phyloP scores from a whole-genome alignment of 768 basidiomycete genomes.

The Trametes cingulata region DNA sequence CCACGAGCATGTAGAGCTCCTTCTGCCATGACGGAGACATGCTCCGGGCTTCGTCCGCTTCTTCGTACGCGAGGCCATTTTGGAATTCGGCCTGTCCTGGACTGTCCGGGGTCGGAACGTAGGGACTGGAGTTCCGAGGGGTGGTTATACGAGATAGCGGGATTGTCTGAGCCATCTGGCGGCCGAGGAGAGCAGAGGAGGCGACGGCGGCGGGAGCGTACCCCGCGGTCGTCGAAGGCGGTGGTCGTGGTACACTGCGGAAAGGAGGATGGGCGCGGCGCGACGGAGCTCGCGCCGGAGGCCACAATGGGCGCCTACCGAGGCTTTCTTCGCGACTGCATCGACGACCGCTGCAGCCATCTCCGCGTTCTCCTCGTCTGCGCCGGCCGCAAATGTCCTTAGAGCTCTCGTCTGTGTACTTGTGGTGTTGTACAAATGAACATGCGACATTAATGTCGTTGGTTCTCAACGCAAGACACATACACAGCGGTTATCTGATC shows the following conservation, averaged over 20 bases:
- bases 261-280: not conserved
- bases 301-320: not conserved
- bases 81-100: conserved; percentile 9
- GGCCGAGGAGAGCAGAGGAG: not conserved
- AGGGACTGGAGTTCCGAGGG: conserved; percentile 1
- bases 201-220: not conserved
- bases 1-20: conserved; percentile 68
- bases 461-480: not conserved
- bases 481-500: not conserved
- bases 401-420: not conserved
- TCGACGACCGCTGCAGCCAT: too few relatives aligned
- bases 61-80: conserved; percentile 19
- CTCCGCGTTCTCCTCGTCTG: too few relatives aligned
- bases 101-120: conserved; percentile 8
- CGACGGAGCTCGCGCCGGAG: not conserved
- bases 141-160: conserved; percentile 12
- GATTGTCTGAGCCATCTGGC: conserved; percentile 15
- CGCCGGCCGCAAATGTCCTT: too few relatives aligned
- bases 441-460: not conserved
- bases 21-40: conserved; percentile 58
- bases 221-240: conserved; percentile 4
- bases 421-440: not conserved
- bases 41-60: conserved; percentile 17
- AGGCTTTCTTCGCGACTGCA: not conserved
- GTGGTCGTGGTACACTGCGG: conserved; percentile 3